A percentile compares a stretch with the other conserved stretches of the same genome.
These are phyloP conservation scores for Boeremia lycopersici DNA, from an alignment of 2,329 filamentous ascomycete genomes.

Conservation along the genomic window DNA sequence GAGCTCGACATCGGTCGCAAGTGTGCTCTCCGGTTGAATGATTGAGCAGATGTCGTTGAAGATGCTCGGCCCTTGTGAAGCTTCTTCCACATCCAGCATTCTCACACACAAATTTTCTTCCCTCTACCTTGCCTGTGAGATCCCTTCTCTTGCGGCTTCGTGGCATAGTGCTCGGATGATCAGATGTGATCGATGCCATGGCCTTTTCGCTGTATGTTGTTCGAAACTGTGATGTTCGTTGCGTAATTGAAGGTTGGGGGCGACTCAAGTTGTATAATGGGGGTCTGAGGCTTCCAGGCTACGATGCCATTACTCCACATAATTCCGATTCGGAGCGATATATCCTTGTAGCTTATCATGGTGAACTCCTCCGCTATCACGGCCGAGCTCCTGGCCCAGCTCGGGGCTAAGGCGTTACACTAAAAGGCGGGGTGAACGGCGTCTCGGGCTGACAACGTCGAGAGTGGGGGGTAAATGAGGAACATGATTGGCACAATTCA, in stretches of 20 bases:
- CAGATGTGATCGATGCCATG: slow-evolving; percentile 27
- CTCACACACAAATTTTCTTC: slow-evolving; percentile 70
- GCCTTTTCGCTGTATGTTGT: slow-evolving; percentile 1
- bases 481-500: not conserved
- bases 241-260: slow-evolving; percentile 40
- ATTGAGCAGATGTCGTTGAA: slow-evolving; percentile 94
- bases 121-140: slow-evolving; percentile 47
- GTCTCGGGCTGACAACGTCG: slow-evolving; percentile 14
- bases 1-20: slow-evolving; percentile 64
- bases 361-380: slow-evolving; percentile 21
- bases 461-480: slow-evolving; percentile 20
- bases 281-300: slow-evolving; percentile 12
- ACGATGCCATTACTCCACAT: slow-evolving; percentile 1
- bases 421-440: slow-evolving; percentile 25
- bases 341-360: slow-evolving; percentile 20
- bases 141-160: slow-evolving; percentile 69
- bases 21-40: slow-evolving; percentile 66
- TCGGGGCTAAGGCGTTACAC: slow-evolving; percentile 8
- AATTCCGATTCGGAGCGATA: slow-evolving; percentile 15
- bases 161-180: slow-evolving; percentile 48
- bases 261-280: slow-evolving; percentile 32
- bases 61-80: slow-evolving; percentile 92
- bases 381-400: slow-evolving; percentile 16
- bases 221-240: slow-evolving; percentile 14
- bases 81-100: slow-evolving; percentile 88